Evolutionary conservation across 495 filamentous ascomycete species (phyloP), one percentile per base, ranked within the genome.

Genomic region (Daldinia bambusicola): DNA sequence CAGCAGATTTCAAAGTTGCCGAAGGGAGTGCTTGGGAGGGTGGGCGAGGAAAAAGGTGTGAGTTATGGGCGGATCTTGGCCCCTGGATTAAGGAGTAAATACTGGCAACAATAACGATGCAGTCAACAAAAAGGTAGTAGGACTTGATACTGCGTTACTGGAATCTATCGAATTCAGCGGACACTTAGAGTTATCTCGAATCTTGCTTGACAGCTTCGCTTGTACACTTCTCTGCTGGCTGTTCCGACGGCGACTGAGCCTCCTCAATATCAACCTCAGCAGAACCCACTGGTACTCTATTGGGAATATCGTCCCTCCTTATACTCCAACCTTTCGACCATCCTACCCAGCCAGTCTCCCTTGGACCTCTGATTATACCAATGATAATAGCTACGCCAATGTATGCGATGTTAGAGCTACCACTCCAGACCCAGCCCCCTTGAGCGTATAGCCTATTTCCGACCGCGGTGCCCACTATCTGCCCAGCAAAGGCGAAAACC

Each of bases 391-490:
- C 88, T 20, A 85, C 77, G 0, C 80, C 87, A 18, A 91, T 85
- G 65, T 92, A 89, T 4, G 83, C 91, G 65, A 94, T 83, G 74
- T 88, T 91, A 30, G 86, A 86, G 69, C 87, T 87, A 9, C 90
- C 90, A 50, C 87, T 89, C 51, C 84, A 84, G 10, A 88, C 81
- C 93, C 93, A 95, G 0, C 92, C 93, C 0, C 85, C 85, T 20
- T 82, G 66, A 8, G 90, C 89, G 78, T 92, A 95, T 4, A 94
- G 74, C 32, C 84, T 78, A 72, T 92, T 93, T 0, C 92, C 92
- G 7, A 88, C 89, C 4, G 89, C 83, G 0, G 92, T 95, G 0
- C 93, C 93, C 65, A 87, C 88, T 20, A 96, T 77, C 80, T 95
- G 92, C 0, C 92, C 92, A 50, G 84, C 86, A 75, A 94, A 95